A percentile compares a stretch with the other conserved stretches of the same genome.
Conservation (phyloP, 306 rosid species). For the Dryas octopetala region DNA sequence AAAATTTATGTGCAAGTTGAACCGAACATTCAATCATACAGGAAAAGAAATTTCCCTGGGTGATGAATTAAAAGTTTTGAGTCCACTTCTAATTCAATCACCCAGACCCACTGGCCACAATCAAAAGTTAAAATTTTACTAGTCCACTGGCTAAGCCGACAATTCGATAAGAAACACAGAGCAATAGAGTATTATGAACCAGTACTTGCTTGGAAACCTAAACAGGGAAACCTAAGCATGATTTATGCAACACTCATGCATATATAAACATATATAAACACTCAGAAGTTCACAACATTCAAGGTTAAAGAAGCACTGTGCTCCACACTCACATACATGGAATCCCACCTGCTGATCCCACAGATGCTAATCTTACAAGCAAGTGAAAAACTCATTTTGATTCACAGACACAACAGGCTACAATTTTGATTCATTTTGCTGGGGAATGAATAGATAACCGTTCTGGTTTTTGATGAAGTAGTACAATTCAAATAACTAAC, state of each 20-base stretch:
- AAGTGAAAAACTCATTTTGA: neutral
- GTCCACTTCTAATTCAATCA: too few relatives aligned
- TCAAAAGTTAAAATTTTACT: neutral
- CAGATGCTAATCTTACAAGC: too few relatives aligned
- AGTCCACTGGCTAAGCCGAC: neutral
- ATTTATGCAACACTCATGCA: neutral
- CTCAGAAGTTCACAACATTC: neutral
- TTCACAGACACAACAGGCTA: neutral
- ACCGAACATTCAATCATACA: constrained; percentile 14
- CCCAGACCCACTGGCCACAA: too few relatives aligned
- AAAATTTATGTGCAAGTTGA: constrained; percentile 16
- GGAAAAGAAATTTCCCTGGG: neutral
- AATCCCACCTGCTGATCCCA: too few relatives aligned
- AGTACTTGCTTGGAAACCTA: neutral
- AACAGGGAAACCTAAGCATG: neutral
- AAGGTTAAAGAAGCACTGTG: neutral
- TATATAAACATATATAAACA: neutral
- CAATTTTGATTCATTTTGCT: neutral
- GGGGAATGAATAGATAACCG: neutral
- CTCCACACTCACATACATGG: too few relatives aligned
- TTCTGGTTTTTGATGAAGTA: neutral
- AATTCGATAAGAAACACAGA: neutral
- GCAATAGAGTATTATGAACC: neutral
- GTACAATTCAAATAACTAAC: neutral
- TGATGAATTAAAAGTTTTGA: too few relatives aligned